Evolutionary conservation across 495 filamentous ascomycete species (phyloP), one percentile per base, ranked within the genome.

Genomic region (Chaetomium fimeti): DNA sequence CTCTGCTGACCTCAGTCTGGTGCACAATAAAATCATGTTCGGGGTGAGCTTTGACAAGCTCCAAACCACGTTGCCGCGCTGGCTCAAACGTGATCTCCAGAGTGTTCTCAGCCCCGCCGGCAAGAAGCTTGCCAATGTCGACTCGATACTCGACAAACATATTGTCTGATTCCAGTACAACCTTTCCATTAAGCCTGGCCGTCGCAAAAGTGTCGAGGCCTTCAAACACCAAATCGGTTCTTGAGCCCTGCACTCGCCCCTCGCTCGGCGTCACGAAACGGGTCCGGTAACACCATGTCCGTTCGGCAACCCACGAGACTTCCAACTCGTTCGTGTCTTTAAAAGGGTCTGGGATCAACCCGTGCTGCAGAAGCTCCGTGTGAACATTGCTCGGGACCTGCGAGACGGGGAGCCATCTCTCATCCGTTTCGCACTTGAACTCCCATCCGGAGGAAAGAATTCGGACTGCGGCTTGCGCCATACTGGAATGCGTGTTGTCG

Each of bases 171-270:
- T 83, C 73, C 5, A 91, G 72, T 20, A 92, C 83, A 6, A 75
- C 67, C 18, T 78, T 66, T 4, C 80, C 85, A 66, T 92, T 87
- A 12, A 93, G 76, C n/a, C 73, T 79, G 12, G 91, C 88, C 0
- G 77, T 83, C 4, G 87, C 87, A 76, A 85, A 90, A 0, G 89
- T 92, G 66, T 92, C 90, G 24, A 93, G 74, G 0, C 90, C 90
- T 57, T 89, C 85, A 66, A 92, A 91, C 2, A 84, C 83, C 27
- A 93, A 69, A 18, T 84, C 82, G 9, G 82, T 76, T 32, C 68
- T 76, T 18, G 62, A 59, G 3, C 27, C 25, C 18, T 22, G 38
- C 5, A 40, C 7, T n/a, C 12, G 6, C 15, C 0, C 29, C 6
- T n/a, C 32, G 28, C 24, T 27, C 7, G 87, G 86, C 28, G 69